A percentile compares a stretch with the other conserved stretches of the same genome.
These are phyloP conservation scores for Limonium bicolor DNA, from an alignment of 148 eudicot genomes.

Conservation along the genomic window DNA sequence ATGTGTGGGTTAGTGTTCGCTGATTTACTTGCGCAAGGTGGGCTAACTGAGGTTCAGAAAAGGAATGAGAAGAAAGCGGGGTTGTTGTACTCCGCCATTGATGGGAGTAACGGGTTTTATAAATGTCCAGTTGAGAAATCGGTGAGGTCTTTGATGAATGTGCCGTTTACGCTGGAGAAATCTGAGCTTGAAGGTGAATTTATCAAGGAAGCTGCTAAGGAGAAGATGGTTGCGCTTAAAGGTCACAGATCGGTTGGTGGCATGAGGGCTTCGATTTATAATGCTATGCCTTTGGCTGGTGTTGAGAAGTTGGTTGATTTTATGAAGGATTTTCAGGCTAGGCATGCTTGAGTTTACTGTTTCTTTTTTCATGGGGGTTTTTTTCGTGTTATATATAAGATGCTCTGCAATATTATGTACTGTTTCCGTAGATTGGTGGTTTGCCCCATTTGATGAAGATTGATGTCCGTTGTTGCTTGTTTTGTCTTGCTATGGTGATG, in stretches of 20 bases:
- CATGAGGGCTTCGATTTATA: conserved; percentile 92
- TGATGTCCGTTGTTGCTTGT: no score
- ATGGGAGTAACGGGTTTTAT: conserved; percentile 61
- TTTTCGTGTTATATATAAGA: neutral
- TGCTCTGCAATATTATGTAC: no score
- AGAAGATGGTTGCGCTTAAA: conserved; percentile 92
- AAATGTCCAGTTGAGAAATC: conserved; percentile 88
- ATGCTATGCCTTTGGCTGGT: conserved; percentile 97
- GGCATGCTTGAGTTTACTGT: conserved; percentile 31
- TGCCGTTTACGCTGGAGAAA: conserved; percentile 75
- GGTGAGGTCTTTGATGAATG: conserved; percentile 96
- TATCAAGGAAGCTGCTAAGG: conserved; percentile 77
- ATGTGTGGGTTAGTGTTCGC: conserved; percentile 98
- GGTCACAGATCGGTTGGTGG: conserved; percentile 96
- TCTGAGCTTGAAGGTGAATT: conserved; percentile 68
- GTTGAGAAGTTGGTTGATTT: conserved; percentile 87
- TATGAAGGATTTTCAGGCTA: conserved; percentile 91
- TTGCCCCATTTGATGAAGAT: no score
- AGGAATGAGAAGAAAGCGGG: conserved; percentile 53
- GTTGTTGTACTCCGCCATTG: conserved; percentile 68
- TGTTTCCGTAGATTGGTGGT: no score
- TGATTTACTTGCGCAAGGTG: conserved; percentile 80
- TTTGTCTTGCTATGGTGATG: no score
- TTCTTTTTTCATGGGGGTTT: neutral
- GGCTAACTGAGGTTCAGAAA: conserved; percentile 76